Base-by-base conservation (phyloP, 495 filamentous ascomycete species). In the Penicillium herquei region DNA sequence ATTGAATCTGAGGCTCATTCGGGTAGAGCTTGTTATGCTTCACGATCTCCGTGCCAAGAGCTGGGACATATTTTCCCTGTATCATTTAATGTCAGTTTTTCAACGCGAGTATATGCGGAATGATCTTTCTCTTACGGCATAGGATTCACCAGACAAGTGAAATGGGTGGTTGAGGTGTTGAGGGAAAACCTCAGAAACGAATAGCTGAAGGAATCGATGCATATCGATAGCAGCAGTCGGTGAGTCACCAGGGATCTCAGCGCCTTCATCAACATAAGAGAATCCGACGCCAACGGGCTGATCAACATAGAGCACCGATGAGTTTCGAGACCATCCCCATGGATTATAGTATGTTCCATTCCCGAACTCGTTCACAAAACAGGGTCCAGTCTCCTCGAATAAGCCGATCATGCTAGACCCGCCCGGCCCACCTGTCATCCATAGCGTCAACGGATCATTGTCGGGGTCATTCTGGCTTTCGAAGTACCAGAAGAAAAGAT, bases 401-500 rank as follows among this genome's bases (percentile, higher is more conserved):
- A 75, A 55, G 1, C 74, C 74, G 39, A 77, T 47, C 67, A 77
- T 69, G 39, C 65, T 68, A 1, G 70, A 72, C 6, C 57, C 55
- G 2, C 78, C 78, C 8, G 78, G 78, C 2, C 78, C 78, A 30
- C 77, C 77, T 2, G 78, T 86, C 65, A 84, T 77, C 83, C 82
- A 86, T 8, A 84, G 71, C 0, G 81, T 83, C 42, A 84, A 56
- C 0, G 80, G 79, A 33, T 81, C 81, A 16, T 66, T 69, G 3
- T 42, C 21, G 1, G 82, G 80, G 54, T 84, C 75, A 52, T 81
- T 78, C 45, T 80, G 73, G 21, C 78, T 70, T 58, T 84, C 81
- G 55, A 84, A 85, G 61, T 81, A 84, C 81, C 81, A 83, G 63
- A 76, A 86, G 68, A 86, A 86, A 37, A 85, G 74, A 58, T 85